Evolutionary conservation across 2,329 filamentous ascomycete species (phyloP), one percentile per base, ranked within the genome.

Genomic region (Clonostachys sp.): DNA sequence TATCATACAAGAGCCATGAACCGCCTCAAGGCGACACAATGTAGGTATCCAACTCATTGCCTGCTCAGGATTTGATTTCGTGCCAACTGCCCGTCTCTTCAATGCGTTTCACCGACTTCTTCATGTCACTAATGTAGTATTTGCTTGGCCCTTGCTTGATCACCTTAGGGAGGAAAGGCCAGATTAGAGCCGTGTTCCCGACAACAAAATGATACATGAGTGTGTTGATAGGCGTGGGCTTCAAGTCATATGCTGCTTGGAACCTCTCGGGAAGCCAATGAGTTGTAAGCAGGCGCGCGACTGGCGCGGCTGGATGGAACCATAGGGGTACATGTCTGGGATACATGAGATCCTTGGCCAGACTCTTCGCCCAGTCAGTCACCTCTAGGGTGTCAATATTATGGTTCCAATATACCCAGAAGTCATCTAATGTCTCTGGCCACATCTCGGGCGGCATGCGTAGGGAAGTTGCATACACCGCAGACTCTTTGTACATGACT

Each of bases 351-450:
- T 57, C 55, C 18, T 42, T 46, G 24, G 49, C 53, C 18, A 63
- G 50, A 36, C 51, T 51, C 24, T 50, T 50, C 14, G 64, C 64
- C 53, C 58, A 56, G 35, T 61, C 52, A 4, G 60, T 66, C 35
- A 70, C 53, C 24, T 63, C 47, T 14, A 68, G 53, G 2, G 56
- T 61, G 35, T 53, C 58, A 20, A 70, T 56, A 42, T 64, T 58
- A 39, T 58, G 49, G 47, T 70, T 51, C 67, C 66, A 69, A 53
- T 70, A 68, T 14, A 46, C 48, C 64, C 63, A 65, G 47, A 68
- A 68, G 3, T 59, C 64, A 34, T 56, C 55, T 7, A 63, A 57
- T 33, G 54, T 59, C 13, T 46, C 51, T 1, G 67, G 65, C 66
- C 67, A 70, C 59, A 64, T 62, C 13, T 61, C 58, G 1, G 61